phyloP scores from a whole-genome alignment of 1,284 basidiomycete genomes.

The Stereum hirsutum region DNA sequence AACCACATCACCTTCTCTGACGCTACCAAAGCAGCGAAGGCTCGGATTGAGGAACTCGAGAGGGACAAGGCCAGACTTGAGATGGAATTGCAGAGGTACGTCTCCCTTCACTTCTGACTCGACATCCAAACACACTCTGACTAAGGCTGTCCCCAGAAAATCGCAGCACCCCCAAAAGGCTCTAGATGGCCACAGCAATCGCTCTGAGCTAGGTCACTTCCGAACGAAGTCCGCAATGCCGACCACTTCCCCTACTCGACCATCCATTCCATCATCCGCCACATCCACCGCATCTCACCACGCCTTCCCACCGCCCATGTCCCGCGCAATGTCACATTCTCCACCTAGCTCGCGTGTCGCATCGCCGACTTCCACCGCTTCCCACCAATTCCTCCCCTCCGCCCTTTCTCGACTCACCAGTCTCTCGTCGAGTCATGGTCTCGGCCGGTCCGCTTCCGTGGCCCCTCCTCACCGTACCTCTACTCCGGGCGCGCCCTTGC shows the following conservation, averaged over 20 bases:
- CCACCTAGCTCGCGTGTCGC: slow-evolving; percentile 13
- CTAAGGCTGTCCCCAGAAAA: slow-evolving; percentile 23
- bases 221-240: neutral
- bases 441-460: no score
- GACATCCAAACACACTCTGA: neutral
- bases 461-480: no score
- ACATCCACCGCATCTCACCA: slow-evolving; percentile 17
- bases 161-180: slow-evolving; percentile 51
- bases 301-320: slow-evolving; percentile 12
- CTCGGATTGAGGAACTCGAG: slow-evolving; percentile 55
- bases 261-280: slow-evolving; percentile 18
- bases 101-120: slow-evolving; percentile 13
- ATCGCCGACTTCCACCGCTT: slow-evolving; percentile 13
- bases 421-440: no score
- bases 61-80: slow-evolving; percentile 48
- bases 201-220: slow-evolving; percentile 24
- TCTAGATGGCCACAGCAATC: slow-evolving; percentile 60
- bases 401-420: no score
- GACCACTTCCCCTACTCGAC: slow-evolving; percentile 18
- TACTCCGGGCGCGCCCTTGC: no score
- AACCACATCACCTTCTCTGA: slow-evolving; percentile 73
- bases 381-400: slow-evolving; percentile 5
- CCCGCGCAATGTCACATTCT: slow-evolving; percentile 8
- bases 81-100: slow-evolving; percentile 53
- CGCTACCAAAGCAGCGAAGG: slow-evolving; percentile 53